Conservation (phyloP, 805 yeast genomes). For the Teunomyces tritomae region DNA sequence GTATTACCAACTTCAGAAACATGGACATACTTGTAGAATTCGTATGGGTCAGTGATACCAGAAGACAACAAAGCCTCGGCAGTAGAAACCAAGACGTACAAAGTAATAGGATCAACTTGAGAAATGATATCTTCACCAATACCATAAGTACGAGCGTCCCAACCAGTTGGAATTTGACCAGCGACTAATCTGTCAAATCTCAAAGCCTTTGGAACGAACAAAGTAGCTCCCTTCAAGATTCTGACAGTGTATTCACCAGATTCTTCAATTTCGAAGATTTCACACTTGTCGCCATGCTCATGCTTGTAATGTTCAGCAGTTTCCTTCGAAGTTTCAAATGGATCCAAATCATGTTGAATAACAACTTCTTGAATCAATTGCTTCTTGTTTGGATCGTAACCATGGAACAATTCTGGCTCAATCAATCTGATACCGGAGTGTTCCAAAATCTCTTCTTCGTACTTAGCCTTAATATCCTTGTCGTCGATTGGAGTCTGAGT, state of each 20-base stretch:
- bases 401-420: slow-evolving; percentile 92
- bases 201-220: slow-evolving; percentile 86
- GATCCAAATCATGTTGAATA: slow-evolving; percentile 93
- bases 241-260: slow-evolving; percentile 90
- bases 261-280: slow-evolving; percentile 82
- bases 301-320: slow-evolving; percentile 92
- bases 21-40: slow-evolving; percentile 96
- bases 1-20: slow-evolving; percentile 99
- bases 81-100: slow-evolving; percentile 88
- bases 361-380: slow-evolving; percentile 93
- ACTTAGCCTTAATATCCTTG: slow-evolving; percentile 86
- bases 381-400: slow-evolving; percentile 94
- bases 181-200: slow-evolving; percentile 74
- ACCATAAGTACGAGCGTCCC: slow-evolving; percentile 96
- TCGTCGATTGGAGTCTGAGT: slow-evolving; percentile 92
- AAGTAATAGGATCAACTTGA: slow-evolving; percentile 96
- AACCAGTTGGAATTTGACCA: slow-evolving; percentile 97
- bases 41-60: slow-evolving; percentile 98
- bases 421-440: slow-evolving; percentile 96
- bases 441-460: slow-evolving; percentile 82
- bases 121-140: slow-evolving; percentile 86
- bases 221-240: slow-evolving; percentile 88
- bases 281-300: slow-evolving; percentile 93
- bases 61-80: slow-evolving; percentile 91
- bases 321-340: slow-evolving; percentile 92